Evolutionary conservation across 768 basidiomycete genomes (phyloP), one percentile per base, ranked within the genome.

Genomic region (Suillus weaverae): DNA sequence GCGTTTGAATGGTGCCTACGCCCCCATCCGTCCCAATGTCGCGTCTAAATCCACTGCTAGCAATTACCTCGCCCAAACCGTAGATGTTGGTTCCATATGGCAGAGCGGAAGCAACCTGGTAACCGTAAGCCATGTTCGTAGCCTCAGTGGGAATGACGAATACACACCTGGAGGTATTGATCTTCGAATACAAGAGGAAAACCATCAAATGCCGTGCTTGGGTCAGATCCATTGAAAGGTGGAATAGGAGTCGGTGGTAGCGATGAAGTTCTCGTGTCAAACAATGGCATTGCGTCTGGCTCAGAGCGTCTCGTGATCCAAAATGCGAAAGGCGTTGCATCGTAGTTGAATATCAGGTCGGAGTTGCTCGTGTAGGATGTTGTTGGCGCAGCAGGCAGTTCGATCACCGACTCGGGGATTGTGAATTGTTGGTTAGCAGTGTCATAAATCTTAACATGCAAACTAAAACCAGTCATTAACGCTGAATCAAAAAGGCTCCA

Each of bases 181-280:
- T 93, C 86, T 69, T 93, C 91, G 70, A 93, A 93, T 14, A 94
- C 84, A 13, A 94, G 78, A 0, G 87, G 84, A 64, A 91, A 90
- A 0, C 83, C 86, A 62, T 87, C 81, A 20, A 92, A 78, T 3
- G 83, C 82, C 0, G 87, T 87, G 5, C 80, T 81, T 56, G 81
- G 80, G 66, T 87, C 86, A 9, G 72, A 75, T 0, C 80, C 38
- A 44, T 85, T 82, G n/a, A 83, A 78, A 13, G 89, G 81, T n/a
- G 83, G 76, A 39, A 86, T 85, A 1, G 87, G 85, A 3, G 89
- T 83, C 4, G 78, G 64, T 1, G 90, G 89, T 10, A 92, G 79
- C 0, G 89, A 90, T 0, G 81, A 68, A 10, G 82, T 72, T 48
- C 91, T 83, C 1, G 91, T 92, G 70, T 93, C 90, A 69, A 92